phyloP scores from a whole-genome alignment of 2,329 filamentous ascomycete species.

The Delphinella strobiligena region DNA sequence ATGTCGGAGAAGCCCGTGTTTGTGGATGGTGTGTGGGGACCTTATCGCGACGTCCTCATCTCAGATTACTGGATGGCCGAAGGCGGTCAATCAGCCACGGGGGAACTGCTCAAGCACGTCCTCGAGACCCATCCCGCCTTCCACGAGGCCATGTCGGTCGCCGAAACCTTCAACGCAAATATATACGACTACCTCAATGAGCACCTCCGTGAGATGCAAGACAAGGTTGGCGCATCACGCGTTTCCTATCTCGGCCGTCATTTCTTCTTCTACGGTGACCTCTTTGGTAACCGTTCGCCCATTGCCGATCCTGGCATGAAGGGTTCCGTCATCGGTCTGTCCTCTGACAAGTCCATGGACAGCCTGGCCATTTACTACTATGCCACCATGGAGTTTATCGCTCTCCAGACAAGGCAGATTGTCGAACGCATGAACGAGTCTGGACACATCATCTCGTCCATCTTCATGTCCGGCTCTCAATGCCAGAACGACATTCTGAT shows the following conservation, averaged over 20 bases:
- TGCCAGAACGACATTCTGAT: conserved; percentile 94
- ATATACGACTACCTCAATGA: conserved; percentile 93
- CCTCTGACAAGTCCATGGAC: conserved; percentile 75
- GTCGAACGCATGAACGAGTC: conserved; percentile 84
- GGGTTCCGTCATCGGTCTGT: conserved; percentile 76
- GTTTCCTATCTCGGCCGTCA: conserved; percentile 82
- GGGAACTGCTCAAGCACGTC: conserved; percentile 86
- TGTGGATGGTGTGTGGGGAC: conserved; percentile 91
- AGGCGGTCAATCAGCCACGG: conserved; percentile 91
- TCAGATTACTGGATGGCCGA: conserved; percentile 95
- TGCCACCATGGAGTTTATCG: conserved; percentile 94
- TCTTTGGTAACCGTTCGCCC: conserved; percentile 93
- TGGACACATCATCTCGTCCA: conserved; percentile 77
- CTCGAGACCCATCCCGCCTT: conserved; percentile 91
- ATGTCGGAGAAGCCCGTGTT: conserved; percentile 92
- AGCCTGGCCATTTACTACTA: conserved; percentile 89
- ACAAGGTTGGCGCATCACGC: conserved; percentile 57
- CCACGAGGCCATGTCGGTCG: conserved; percentile 64
- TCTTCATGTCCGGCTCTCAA: conserved; percentile 98
- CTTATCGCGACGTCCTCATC: conserved; percentile 86
- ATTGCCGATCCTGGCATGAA: conserved; percentile 90
- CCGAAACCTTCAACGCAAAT: conserved; percentile 71
- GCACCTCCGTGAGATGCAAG: conserved; percentile 65
- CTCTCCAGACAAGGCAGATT: conserved; percentile 91
- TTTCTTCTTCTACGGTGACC: conserved; percentile 96